Base-by-base conservation (phyloP, 805 yeast genomes). In the Lipomyces starkeyi region DNA sequence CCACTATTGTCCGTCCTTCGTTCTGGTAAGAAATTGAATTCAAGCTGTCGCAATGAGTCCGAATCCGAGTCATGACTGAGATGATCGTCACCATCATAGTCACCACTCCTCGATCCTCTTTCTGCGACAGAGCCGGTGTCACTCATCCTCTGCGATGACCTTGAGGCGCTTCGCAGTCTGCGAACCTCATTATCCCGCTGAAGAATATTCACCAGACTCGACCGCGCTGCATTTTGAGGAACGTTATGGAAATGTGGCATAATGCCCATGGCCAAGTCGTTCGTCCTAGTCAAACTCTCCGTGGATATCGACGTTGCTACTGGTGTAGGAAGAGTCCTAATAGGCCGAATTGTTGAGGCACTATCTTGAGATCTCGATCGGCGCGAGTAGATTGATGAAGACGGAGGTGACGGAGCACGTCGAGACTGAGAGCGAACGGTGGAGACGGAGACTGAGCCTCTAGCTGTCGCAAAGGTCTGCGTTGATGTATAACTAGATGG, bases 271-370 rank as follows among this genome's bases (percentile, higher is more conserved):
- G n/a, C 35, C 13, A 43, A 63, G 14, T 55, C 34, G 22, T 56
- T 56, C 34, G 22, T 29, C 9, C n/a, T 27, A 63, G 59, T 60
- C 68, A 66, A n/a, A 71, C 70, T 35, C 64, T 64, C 22, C 63
- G 52, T 61, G 72, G 73, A 7, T 73, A 74, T 37, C 6, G 58
- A 27, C 35, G 57, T 57, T 17, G 69, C 54, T 59, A 75, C 67
- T 2, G 73, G 61, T 40, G 69, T 70, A 35, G 78, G 34, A n/a
- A 78, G 29, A 7, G 73, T 73, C 49, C 62, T 63, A 25, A 20
- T 54, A 1, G 69, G 69, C 20, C 70, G 58, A 25, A 67, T 67
- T 22, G 70, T 67, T 9, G 67, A 67, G 7, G 66, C 54, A 53
- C 67, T 66, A n/a, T 47, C 67, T 32, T 47, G 66, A 14, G 66